Percentiles rank a stretch among this genome's conserved stretches.
Conservation (phyloP, 2,329 filamentous ascomycete species). For the Colletotrichum tropicicola region DNA sequence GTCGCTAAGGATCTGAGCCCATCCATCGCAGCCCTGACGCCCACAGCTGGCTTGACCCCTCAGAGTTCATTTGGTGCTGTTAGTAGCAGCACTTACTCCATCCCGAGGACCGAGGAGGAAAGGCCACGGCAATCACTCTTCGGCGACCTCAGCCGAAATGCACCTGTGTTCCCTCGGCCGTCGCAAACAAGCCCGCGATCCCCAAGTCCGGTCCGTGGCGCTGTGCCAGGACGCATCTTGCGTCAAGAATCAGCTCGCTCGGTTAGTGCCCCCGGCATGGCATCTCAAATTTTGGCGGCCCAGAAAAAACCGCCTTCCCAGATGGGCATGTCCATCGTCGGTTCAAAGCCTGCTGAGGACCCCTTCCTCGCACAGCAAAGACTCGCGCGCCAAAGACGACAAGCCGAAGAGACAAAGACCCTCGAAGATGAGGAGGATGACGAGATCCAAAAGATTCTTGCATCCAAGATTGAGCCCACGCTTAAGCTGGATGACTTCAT, state of each 20-base stretch:
- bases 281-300: constrained; percentile 59
- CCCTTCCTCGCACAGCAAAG: constrained; percentile 59
- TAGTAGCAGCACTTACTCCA: constrained; percentile 55
- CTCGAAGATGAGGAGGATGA: constrained; percentile 77
- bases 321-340: constrained; percentile 48
- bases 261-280: constrained; percentile 68
- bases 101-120: constrained; percentile 56
- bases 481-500: constrained; percentile 74
- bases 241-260: constrained; percentile 63
- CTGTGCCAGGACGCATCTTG: constrained; percentile 59
- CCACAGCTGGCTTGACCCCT: constrained; percentile 62
- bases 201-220: constrained; percentile 74
- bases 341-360: constrained; percentile 52
- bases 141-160: constrained; percentile 60
- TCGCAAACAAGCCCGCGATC: constrained; percentile 71
- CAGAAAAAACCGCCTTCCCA: constrained; percentile 47
- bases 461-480: constrained; percentile 68
- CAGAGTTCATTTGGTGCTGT: constrained; percentile 66
- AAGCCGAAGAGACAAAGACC: constrained; percentile 64
- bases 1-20: constrained; percentile 71
- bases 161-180: constrained; percentile 64
- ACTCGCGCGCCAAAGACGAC: constrained; percentile 61
- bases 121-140: constrained; percentile 57
- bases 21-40: constrained; percentile 50
- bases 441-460: constrained; percentile 69